Percentiles rank a stretch among this genome's conserved stretches.
phyloP scores from a whole-genome alignment of 169 alveolate genomes.

The Plasmodium billcollinsi region DNA sequence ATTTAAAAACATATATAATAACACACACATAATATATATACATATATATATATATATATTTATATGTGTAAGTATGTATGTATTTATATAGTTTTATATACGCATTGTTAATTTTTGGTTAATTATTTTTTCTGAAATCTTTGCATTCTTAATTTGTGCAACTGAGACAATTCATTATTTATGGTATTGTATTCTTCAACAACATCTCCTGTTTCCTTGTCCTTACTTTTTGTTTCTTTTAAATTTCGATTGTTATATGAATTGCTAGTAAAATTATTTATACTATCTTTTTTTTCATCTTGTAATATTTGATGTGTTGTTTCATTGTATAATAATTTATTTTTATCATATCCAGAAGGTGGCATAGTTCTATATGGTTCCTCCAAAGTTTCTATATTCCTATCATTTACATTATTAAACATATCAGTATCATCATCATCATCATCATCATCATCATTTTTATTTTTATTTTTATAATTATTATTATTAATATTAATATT shows the following conservation, averaged over 20 bases:
- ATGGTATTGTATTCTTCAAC: conserved; percentile 26
- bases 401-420: background rate
- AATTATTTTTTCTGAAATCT: conserved; percentile 37
- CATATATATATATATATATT: background rate
- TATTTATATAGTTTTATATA: background rate
- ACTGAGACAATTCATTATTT: conserved; percentile 55
- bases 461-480: too few relatives aligned
- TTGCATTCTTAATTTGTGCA: conserved; percentile 54
- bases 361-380: too few relatives aligned
- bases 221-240: background rate
- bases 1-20: background rate
- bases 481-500: background rate
- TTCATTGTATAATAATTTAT: background rate
- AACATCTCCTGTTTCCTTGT: background rate
- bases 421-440: background rate
- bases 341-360: background rate
- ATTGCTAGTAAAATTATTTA: background rate
- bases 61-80: background rate
- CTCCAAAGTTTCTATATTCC: too few relatives aligned
- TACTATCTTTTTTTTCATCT: background rate
- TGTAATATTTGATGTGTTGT: background rate
- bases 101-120: background rate
- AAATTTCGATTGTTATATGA: background rate
- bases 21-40: conserved; percentile 3
- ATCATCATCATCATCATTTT: background rate